Evolutionary conservation across 1,139 yeast genomes (phyloP), one percentile per base, ranked within the genome.

Genomic region (Yamadazyma aaseri): DNA sequence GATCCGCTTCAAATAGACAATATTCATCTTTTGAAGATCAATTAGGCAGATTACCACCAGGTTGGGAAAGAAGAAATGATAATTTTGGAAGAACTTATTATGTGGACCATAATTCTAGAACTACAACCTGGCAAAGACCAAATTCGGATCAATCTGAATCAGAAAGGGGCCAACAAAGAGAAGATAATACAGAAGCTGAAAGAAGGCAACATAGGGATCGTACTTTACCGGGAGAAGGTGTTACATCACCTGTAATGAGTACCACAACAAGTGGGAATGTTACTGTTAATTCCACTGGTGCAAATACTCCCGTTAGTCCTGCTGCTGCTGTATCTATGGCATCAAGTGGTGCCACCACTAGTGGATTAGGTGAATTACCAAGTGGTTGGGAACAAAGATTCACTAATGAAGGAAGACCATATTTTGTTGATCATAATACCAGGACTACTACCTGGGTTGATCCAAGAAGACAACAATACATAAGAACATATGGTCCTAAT

Each of bases 401-500:
- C 53, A 92, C 99, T 4, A 96, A 96, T 27, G 98, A 92, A 63
- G 99, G 98, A 25, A 78, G 98, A 56, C 95, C 97, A 10, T 92
- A 92, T 64, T 92, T 90, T 60, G 98, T 92, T 35, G 99, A 92
- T 60, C 98, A 92, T 66, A 92, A 92, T 60, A 92, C 98, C 12
- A 79, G 98, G 60, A 92, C 99, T 1, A 92, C 99, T 4, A 94
- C 99, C 4, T 92, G 99, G 99, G 99, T 92, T 34, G 99, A 92
- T 60, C 99, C 99, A 45, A 79, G 98, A 64, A 81, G 98, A 63
- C 98, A 92, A 64, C 99, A 92, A 67, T 92, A 89, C 60, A 94
- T 92, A 50, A 85, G 97, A 58, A 89, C 95, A 44, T 89, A 86
- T 60, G 96, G 96, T 23, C 87, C 86, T 50, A 81, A 83, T 45